Conservation (phyloP, 1,139 yeast genomes). For the Magnusiomyces fungicola region DNA sequence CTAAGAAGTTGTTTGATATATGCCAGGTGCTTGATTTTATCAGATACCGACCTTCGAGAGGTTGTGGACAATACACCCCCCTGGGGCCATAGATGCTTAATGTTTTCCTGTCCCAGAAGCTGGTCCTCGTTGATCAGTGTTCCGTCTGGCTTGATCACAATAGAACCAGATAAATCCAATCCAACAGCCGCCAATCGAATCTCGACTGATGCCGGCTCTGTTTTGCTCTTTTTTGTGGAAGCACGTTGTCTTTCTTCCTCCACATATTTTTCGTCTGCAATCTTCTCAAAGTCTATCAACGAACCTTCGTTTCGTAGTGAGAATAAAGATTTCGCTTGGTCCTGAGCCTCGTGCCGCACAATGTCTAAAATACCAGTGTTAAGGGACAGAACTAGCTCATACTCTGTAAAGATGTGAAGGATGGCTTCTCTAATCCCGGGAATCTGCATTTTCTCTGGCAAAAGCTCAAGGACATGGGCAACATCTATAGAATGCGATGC, state of each 20-base stretch:
- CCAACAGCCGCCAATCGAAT: slow-evolving; percentile 9
- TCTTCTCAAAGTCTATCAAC: slow-evolving; percentile 32
- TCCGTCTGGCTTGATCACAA: slow-evolving; percentile 20
- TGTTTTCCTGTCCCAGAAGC: slow-evolving; percentile 24
- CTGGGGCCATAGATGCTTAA: slow-evolving; percentile 14
- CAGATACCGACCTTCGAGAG: slow-evolving; percentile 23
- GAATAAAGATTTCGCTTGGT: slow-evolving; percentile 36
- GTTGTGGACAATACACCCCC: slow-evolving; percentile 21
- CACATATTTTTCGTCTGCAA: slow-evolving; percentile 1
- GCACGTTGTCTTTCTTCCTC: slow-evolving; percentile 9
- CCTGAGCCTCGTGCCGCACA: slow-evolving; percentile 51
- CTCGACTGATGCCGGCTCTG: background rate
- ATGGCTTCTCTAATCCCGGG: slow-evolving; percentile 59
- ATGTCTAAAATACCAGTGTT: slow-evolving; percentile 56
- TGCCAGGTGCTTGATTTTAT: slow-evolving; percentile 32
- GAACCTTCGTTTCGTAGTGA: slow-evolving; percentile 40
- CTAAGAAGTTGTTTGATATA: slow-evolving; percentile 21
- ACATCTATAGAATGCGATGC: slow-evolving; percentile 54
- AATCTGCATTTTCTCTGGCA: slow-evolving; percentile 56
- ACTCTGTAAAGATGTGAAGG: slow-evolving; percentile 55
- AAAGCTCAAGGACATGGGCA: slow-evolving; percentile 53
- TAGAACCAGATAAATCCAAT: slow-evolving; percentile 17
- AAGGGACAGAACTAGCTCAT: slow-evolving; percentile 52
- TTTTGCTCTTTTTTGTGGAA: slow-evolving; percentile 4
- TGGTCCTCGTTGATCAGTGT: slow-evolving; percentile 27